phyloP scores from a whole-genome alignment of 2,329 filamentous ascomycete genomes.

The Fusarium euwallaceae region DNA sequence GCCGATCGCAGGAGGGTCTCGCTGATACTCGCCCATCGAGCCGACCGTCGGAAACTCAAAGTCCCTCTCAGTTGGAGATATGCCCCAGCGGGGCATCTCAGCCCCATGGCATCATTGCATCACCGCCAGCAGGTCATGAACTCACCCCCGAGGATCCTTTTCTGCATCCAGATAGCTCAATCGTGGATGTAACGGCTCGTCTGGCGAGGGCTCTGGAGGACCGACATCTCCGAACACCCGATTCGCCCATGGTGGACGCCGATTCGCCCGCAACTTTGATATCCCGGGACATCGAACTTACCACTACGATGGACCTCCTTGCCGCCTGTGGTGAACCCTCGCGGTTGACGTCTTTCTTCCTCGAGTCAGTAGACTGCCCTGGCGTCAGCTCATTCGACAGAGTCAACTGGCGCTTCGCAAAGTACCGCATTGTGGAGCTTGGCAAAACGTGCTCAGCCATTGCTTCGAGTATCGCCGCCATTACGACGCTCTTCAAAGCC shows the following conservation, averaged over 20 bases:
- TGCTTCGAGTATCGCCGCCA: neutral
- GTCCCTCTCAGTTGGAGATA: too few species aligned
- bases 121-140: too few species aligned
- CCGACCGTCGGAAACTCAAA: neutral
- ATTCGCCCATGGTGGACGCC: neutral
- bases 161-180: neutral
- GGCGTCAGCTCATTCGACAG: constrained; percentile 29
- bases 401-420: constrained; percentile 34
- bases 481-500: neutral
- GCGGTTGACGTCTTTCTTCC: constrained; percentile 28
- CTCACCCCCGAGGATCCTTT: too few species aligned
- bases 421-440: constrained; percentile 1
- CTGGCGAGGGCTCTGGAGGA: neutral
- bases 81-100: too few species aligned
- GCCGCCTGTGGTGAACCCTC: constrained; percentile 11
- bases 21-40: neutral
- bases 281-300: constrained; percentile 41
- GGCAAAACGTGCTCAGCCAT: neutral
- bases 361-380: constrained; percentile 37
- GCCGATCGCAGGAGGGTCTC: too few species aligned
- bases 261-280: constrained; percentile 26
- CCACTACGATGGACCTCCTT: constrained; percentile 37
- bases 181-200: neutral
- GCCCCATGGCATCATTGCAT: too few species aligned
- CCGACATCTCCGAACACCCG: neutral